These are phyloP conservation scores for Echites panduratus DNA, from an alignment of 257 asterid genomes.

Conservation along the genomic window DNA sequence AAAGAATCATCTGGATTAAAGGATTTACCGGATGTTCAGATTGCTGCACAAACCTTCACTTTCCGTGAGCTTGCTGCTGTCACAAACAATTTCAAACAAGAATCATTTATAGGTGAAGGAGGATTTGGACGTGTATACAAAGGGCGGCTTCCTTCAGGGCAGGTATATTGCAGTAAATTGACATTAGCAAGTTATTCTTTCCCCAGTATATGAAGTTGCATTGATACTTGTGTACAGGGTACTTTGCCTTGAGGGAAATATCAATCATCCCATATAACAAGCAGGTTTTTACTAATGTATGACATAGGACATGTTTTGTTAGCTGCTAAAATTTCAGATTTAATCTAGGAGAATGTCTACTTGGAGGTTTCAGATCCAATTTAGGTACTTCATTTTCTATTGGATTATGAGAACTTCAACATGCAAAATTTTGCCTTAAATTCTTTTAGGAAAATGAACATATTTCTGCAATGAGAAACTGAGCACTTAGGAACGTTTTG, in stretches of 20 bases:
- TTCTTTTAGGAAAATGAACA: neutral
- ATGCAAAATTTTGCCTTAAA: neutral
- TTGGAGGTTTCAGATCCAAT: neutral
- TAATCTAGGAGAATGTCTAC: neutral
- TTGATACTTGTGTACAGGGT: neutral
- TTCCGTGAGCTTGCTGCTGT: slow-evolving; percentile 94
- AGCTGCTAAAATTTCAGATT: neutral
- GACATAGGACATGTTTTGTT: neutral
- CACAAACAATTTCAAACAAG: slow-evolving; percentile 77
- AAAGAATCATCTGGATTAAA: slow-evolving; percentile 52
- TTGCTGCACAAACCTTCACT: slow-evolving; percentile 92
- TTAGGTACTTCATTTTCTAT: neutral
- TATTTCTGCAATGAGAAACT: neutral
- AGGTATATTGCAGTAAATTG: slow-evolving; percentile 38
- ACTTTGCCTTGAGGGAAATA: neutral
- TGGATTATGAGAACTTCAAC: neutral
- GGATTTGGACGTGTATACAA: slow-evolving; percentile 92
- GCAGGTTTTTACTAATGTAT: neutral
- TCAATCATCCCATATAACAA: neutral
- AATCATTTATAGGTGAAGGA: slow-evolving; percentile 92
- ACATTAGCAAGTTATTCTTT: neutral
- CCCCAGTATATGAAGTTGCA: neutral
- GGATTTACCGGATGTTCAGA: slow-evolving; percentile 68
- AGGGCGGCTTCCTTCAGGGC: slow-evolving; percentile 73
- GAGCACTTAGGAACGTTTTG: too few relatives aligned